Conservation (phyloP, 441 rosid species). For the Erysimum cheiri region DNA sequence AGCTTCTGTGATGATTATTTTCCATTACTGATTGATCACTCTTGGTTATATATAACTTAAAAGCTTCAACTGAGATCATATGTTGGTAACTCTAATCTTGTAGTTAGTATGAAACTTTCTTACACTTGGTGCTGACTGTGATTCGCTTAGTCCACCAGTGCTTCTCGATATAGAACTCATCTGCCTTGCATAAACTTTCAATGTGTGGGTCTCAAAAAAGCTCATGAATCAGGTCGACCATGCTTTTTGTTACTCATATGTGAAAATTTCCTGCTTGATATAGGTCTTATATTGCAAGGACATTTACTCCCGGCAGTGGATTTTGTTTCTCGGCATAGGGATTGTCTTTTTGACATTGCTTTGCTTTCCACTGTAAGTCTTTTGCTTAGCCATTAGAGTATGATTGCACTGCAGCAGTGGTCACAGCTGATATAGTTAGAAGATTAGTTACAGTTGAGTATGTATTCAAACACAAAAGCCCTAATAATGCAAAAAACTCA, state of each 20-base stretch:
- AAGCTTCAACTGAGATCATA: background rate
- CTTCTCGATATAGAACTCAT: background rate
- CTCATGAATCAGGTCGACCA: background rate
- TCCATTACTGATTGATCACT: background rate
- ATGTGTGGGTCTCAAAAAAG: background rate
- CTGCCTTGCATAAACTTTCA: slow-evolving; percentile 12
- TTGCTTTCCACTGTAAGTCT: slow-evolving; percentile 85
- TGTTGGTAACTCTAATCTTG: background rate
- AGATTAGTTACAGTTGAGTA: background rate
- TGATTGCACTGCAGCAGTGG: background rate
- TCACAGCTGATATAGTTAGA: background rate
- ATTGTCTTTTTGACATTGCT: slow-evolving; percentile 73
- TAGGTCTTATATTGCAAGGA: slow-evolving; percentile 84
- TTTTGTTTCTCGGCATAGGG: slow-evolving; percentile 74
- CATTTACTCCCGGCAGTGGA: slow-evolving; percentile 78
- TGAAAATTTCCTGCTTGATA: slow-evolving; percentile 37
- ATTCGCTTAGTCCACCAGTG: background rate
- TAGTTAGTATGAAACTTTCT: background rate
- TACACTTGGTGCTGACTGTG: background rate
- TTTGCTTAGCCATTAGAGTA: slow-evolving; percentile 6
- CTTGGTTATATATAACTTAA: background rate
- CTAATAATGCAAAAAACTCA: background rate
- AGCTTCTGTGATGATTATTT: background rate
- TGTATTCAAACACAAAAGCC: background rate
- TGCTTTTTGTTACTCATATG: slow-evolving; percentile 18